These are phyloP conservation scores for Aspergillus cavernicola DNA, from an alignment of 495 filamentous ascomycete genomes.

Conservation along the genomic window DNA sequence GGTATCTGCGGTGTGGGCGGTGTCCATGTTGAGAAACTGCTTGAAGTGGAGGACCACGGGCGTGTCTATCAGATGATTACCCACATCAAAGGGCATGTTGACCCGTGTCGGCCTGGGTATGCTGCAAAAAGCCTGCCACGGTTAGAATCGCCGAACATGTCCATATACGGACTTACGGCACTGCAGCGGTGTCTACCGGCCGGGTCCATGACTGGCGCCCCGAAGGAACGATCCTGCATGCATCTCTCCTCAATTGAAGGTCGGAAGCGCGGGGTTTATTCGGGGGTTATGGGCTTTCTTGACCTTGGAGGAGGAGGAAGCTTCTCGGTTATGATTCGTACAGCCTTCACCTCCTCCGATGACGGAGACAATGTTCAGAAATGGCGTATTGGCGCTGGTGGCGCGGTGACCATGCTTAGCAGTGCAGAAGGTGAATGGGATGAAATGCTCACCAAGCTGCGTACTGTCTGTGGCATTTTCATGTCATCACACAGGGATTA, in stretches of 20 bases:
- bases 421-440: constrained; percentile 76
- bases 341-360: constrained; percentile 62
- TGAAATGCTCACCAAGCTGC: constrained; percentile 84
- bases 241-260: constrained; percentile 66
- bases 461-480: constrained; percentile 57
- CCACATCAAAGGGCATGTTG: constrained; percentile 71
- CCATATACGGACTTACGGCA: constrained; percentile 63
- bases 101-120: constrained; percentile 30
- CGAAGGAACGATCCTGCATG: constrained; percentile 86
- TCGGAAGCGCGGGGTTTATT: constrained; percentile 72
- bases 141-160: constrained; percentile 37
- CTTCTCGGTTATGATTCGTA: constrained; percentile 84
- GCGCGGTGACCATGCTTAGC: constrained; percentile 80
- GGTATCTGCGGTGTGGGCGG: constrained; percentile 68
- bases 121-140: constrained; percentile 33
- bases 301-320: constrained; percentile 81
- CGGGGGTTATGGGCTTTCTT: constrained; percentile 84
- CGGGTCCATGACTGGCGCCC: constrained; percentile 92
- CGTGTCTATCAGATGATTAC: constrained; percentile 88
- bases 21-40: constrained; percentile 62
- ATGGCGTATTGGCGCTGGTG: constrained; percentile 86
- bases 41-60: constrained; percentile 84
- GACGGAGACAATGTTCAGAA: constrained; percentile 49
- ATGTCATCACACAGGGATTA: constrained; percentile 21
- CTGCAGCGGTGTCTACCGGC: constrained; percentile 77